phyloP scores from a whole-genome alignment of 116 monocot genomes.

The Dioscorea cayenensis region DNA sequence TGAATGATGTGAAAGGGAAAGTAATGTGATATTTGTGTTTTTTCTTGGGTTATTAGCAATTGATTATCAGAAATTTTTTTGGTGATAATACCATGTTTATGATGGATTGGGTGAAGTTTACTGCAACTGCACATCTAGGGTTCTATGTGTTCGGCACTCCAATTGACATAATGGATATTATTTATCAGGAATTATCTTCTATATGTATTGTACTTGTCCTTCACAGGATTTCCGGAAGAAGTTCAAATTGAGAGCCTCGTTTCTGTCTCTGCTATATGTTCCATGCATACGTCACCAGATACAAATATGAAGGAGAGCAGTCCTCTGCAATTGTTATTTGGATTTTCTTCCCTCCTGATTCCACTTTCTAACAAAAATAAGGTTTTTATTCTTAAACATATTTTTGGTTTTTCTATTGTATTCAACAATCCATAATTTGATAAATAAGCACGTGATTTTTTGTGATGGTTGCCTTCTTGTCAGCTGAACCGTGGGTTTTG shows the following conservation, averaged over 20 bases:
- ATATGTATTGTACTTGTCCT: not conserved
- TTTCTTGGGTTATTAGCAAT: no score
- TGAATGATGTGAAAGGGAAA: no score
- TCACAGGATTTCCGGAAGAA: constrained; percentile 44
- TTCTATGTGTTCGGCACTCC: no score
- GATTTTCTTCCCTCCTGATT: constrained; percentile 69
- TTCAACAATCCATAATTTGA: not conserved
- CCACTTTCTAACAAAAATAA: constrained; percentile 66
- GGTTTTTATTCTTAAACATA: constrained; percentile 25
- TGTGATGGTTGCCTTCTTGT: no score
- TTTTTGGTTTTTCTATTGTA: constrained; percentile 1
- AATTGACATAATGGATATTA: not conserved
- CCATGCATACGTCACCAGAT: constrained; percentile 23
- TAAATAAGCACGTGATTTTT: no score
- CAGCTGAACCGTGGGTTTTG: not conserved
- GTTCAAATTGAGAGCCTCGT: constrained; percentile 68
- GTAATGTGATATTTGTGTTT: no score
- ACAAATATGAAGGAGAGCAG: constrained; percentile 24
- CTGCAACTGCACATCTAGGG: no score
- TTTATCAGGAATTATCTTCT: not conserved
- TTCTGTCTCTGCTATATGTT: constrained; percentile 42
- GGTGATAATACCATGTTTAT: no score
- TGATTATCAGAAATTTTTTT: no score
- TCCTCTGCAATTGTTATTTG: constrained; percentile 39
- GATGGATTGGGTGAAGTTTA: no score